A percentile compares a stretch with the other conserved stretches of the same genome.
Conservation (phyloP, 441 rosid genomes). For the Pelargonium fulgidum region DNA sequence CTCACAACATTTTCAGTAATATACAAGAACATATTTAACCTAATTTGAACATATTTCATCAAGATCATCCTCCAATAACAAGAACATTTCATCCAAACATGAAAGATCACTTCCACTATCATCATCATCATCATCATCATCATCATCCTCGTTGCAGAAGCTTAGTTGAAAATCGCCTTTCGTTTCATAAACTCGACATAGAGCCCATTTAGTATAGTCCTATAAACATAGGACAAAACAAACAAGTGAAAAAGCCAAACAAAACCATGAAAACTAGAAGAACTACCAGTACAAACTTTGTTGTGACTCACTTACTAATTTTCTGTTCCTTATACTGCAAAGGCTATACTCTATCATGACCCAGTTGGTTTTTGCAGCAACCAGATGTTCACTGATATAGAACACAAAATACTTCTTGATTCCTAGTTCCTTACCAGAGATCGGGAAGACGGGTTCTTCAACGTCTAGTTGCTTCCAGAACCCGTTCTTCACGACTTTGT, state of each 20-base stretch:
- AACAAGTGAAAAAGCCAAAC: no score
- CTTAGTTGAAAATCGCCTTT: constrained; percentile 5
- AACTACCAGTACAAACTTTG: not conserved
- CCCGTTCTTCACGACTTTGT: constrained; percentile 26
- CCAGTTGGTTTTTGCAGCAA: constrained; percentile 34
- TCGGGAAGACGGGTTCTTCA: constrained; percentile 27
- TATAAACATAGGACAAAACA: not conserved
- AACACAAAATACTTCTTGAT: constrained; percentile 30
- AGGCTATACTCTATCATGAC: constrained; percentile 38
- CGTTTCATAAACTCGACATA: constrained; percentile 35
- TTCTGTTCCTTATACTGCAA: constrained; percentile 19
- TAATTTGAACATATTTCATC: constrained; percentile 27
- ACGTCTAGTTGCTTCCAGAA: constrained; percentile 32
- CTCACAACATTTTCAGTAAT: not conserved
- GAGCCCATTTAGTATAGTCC: constrained; percentile 26
- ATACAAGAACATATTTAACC: constrained; percentile 1
- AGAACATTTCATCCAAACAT: constrained; percentile 40
- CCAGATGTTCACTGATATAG: constrained; percentile 19
- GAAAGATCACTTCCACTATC: constrained; percentile 37
- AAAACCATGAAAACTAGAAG: not conserved
- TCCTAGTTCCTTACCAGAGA: constrained; percentile 26
- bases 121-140: constrained; percentile 26
- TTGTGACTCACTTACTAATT: constrained; percentile 14
- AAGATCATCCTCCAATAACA: constrained; percentile 37
- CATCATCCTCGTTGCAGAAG: constrained; percentile 17